Evolutionary conservation across 345 rosid species (phyloP).

Genomic region (Lagerstroemia speciosa): DNA sequence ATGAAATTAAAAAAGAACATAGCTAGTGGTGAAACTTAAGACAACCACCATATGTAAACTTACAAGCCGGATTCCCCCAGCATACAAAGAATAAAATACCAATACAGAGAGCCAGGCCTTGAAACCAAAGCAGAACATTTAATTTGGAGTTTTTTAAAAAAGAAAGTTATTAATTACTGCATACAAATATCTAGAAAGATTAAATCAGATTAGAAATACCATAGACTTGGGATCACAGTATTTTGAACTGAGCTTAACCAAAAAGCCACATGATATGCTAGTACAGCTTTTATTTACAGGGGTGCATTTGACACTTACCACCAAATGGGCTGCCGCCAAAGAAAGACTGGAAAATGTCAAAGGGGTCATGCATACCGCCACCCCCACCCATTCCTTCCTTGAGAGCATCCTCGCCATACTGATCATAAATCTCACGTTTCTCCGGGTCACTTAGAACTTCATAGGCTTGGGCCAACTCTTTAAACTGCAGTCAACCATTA

Average conservation of each 20-base stretch:
- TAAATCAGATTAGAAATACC: no score
- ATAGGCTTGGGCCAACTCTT: conserved; percentile 75
- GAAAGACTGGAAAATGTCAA: conserved; percentile 70
- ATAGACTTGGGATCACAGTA: no score
- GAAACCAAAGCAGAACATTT: no score
- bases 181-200: no score
- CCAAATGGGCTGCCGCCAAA: conserved; percentile 74
- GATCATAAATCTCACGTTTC: conserved; percentile 73
- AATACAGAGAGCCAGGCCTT: no score
- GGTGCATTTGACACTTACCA: conserved; percentile 20
- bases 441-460: conserved; percentile 75
- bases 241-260: background rate
- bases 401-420: conserved; percentile 77
- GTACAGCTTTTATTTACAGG: no score
- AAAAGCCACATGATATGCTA: background rate
- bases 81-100: background rate
- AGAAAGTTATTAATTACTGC: no score
- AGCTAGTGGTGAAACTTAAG: no score
- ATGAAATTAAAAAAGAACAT: background rate
- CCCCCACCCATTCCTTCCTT: conserved; percentile 91
- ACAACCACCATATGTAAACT: no score
- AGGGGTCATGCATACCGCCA: conserved; percentile 60
- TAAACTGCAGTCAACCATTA: conserved; percentile 36
- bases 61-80: no score
- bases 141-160: no score